Conservation (phyloP, 768 basidiomycete species). For the Obba rivulosa region DNA sequence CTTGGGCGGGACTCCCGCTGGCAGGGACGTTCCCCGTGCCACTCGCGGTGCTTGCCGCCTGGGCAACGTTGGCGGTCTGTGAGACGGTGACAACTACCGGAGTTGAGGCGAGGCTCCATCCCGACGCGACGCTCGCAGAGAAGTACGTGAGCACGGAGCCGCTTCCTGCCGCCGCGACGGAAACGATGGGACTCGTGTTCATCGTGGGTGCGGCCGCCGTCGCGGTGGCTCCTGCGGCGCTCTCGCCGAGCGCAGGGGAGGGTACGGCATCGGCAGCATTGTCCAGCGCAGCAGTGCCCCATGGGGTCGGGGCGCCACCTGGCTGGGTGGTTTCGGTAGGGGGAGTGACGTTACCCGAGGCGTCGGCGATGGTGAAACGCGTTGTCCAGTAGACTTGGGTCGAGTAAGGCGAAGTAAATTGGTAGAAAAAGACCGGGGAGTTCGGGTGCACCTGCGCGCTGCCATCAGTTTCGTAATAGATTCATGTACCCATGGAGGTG, state of each 20-base stretch:
- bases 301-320: conserved; percentile 41
- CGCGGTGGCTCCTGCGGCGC: conserved; percentile 4
- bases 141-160: neutral
- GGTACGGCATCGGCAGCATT: conserved; percentile 33
- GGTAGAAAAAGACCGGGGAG: conserved; percentile 76
- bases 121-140: conserved; percentile 2
- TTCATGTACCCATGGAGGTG: no score
- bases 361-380: conserved; percentile 67
- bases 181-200: neutral
- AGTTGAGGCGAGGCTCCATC: neutral
- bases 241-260: conserved; percentile 15
- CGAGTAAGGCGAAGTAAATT: conserved; percentile 49
- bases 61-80: neutral
- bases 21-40: neutral
- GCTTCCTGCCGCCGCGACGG: neutral
- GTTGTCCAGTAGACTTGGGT: conserved; percentile 56
- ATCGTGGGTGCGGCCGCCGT: conserved; percentile 3
- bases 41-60: neutral
- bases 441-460: conserved; percentile 62
- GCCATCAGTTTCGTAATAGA: neutral
- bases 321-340: conserved; percentile 53
- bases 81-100: neutral
- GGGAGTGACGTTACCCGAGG: conserved; percentile 38
- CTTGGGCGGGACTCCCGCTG: neutral
- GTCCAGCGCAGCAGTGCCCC: conserved; percentile 58